phyloP scores from a whole-genome alignment of 805 yeast species.

The Cyberlindnera meyerae region DNA sequence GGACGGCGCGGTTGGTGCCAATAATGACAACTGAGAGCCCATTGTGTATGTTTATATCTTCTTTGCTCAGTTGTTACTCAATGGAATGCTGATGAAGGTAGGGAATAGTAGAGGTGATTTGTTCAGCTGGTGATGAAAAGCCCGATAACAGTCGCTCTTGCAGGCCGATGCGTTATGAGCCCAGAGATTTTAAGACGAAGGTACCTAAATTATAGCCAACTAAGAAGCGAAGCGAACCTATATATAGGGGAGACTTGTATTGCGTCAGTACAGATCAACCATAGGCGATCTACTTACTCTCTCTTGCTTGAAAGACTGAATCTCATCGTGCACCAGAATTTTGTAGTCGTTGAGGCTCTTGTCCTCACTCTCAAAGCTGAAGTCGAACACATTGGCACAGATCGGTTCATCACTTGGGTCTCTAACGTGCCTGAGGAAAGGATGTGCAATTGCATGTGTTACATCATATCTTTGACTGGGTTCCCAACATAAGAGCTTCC shows the following conservation, averaged over 20 bases:
- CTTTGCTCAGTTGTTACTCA: too few species aligned
- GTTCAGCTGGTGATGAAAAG: too few species aligned
- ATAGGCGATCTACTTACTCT: slow-evolving; percentile 10
- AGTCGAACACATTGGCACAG: slow-evolving; percentile 50
- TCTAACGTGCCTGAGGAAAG: slow-evolving; percentile 50
- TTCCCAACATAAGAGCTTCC: slow-evolving; percentile 60
- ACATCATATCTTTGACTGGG: slow-evolving; percentile 50
- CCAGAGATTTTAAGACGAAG: too few species aligned
- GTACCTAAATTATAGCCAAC: slow-evolving; percentile 26
- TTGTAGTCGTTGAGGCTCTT: slow-evolving; percentile 42
- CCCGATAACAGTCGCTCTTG: too few species aligned
- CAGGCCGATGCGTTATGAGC: too few species aligned
- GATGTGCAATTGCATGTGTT: slow-evolving; percentile 51
- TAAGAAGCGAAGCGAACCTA: background rate
- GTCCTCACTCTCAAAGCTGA: slow-evolving; percentile 53
- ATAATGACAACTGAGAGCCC: slow-evolving; percentile 83
- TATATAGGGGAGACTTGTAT: too few species aligned
- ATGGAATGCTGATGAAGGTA: too few species aligned
- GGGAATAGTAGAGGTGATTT: too few species aligned
- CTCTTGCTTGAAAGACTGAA: slow-evolving; percentile 40
- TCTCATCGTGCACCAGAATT: slow-evolving; percentile 47
- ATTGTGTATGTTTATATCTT: too few species aligned
- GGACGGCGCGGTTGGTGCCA: slow-evolving; percentile 89
- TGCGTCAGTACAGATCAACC: background rate
- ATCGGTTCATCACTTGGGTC: slow-evolving; percentile 51